phyloP scores from a whole-genome alignment of 805 yeast species.

The Suhomyces kilbournensis region DNA sequence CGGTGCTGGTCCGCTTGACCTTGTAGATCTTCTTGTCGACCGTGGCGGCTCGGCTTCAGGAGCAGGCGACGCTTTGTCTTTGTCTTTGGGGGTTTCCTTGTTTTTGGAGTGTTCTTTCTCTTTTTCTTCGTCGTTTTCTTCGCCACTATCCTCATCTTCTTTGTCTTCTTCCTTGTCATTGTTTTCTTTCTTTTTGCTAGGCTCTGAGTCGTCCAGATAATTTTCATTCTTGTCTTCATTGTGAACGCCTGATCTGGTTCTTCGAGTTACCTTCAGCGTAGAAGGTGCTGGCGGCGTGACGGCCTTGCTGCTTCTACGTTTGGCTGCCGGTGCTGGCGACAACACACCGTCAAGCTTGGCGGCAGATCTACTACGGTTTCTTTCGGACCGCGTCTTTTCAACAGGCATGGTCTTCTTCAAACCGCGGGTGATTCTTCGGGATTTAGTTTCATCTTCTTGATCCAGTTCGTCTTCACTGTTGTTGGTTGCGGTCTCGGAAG shows the following conservation, averaged over 20 bases:
- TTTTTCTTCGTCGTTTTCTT: too few relatives aligned
- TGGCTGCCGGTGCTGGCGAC: slow-evolving; percentile 4
- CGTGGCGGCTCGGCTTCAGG: slow-evolving; percentile 5
- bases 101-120: background rate
- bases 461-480: slow-evolving; percentile 10
- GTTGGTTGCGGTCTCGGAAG: background rate
- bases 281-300: slow-evolving; percentile 9
- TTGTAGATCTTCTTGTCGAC: slow-evolving; percentile 8
- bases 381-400: slow-evolving; percentile 2
- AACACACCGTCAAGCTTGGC: slow-evolving; percentile 16
- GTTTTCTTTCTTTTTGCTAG: background rate
- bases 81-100: background rate
- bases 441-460: slow-evolving; percentile 8
- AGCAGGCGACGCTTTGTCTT: slow-evolving; percentile 3
- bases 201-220: slow-evolving; percentile 1
- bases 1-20: slow-evolving; percentile 7
- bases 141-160: background rate
- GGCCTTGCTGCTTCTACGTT: slow-evolving; percentile 10
- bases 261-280: slow-evolving; percentile 8
- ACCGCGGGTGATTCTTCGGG: slow-evolving; percentile 4
- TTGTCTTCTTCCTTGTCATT: background rate
- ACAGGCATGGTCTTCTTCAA: slow-evolving; percentile 4
- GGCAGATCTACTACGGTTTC: slow-evolving; percentile 18
- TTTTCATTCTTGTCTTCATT: slow-evolving; percentile 7
- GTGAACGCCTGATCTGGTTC: slow-evolving; percentile 15